Evolutionary conservation across 257 asterid genomes (phyloP).

Genomic region (Solanum clarkiae): DNA sequence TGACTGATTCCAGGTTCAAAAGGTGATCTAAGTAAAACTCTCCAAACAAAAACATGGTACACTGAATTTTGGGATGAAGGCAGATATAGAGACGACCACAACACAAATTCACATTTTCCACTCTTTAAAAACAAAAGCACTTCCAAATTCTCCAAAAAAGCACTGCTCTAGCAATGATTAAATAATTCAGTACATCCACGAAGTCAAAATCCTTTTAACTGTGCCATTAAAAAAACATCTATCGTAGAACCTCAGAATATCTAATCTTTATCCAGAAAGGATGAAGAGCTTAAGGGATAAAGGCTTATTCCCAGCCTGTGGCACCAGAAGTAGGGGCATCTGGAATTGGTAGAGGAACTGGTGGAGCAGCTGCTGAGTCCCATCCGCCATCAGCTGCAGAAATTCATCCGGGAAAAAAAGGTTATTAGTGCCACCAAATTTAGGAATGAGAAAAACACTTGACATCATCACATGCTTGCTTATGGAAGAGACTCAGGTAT

Average conservation of each 20-base stretch:
- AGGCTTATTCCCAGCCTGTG: not conserved
- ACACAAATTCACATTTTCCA: not conserved
- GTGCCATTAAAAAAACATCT: not conserved
- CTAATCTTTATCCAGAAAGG: not conserved
- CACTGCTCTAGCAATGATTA: not conserved
- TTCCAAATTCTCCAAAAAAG: not conserved
- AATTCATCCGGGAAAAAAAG: not conserved
- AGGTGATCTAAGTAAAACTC: not conserved
- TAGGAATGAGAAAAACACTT: not conserved
- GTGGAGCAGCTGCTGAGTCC: not conserved
- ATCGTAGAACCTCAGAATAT: not conserved
- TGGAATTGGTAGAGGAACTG: not conserved
- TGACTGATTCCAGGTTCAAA: not conserved
- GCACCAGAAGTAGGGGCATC: not conserved
- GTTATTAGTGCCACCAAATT: not conserved
- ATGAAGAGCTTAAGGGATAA: not conserved
- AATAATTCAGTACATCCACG: not conserved
- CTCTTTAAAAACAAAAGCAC: not conserved
- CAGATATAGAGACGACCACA: not conserved
- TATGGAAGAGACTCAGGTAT: not conserved
- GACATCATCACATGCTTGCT: not conserved
- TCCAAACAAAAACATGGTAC: not conserved
- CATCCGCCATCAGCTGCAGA: constrained; percentile 4
- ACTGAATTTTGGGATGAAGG: not conserved
- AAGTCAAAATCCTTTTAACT: not conserved